Evolutionary conservation across 257 asterid genomes (phyloP).

Genomic region (Apocynum venetum): DNA sequence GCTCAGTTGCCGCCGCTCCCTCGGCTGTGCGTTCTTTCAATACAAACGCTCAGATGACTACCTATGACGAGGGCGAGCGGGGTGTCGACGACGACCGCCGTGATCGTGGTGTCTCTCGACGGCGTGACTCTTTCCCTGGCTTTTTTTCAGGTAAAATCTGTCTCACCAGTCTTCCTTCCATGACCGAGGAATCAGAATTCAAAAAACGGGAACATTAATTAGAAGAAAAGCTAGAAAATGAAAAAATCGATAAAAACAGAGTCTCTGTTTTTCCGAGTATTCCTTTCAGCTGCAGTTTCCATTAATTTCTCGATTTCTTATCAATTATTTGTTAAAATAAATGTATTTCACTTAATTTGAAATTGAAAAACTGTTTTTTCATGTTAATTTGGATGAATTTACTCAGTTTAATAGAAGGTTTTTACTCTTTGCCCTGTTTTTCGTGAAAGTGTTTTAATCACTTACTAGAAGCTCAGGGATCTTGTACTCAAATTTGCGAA

Average conservation of each 20-base stretch:
- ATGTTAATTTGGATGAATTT: not conserved
- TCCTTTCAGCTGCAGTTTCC: no score
- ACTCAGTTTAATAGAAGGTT: not conserved
- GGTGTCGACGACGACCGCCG: slow-evolving; percentile 24
- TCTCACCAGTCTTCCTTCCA: not conserved
- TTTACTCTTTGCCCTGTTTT: not conserved
- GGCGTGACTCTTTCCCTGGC: slow-evolving; percentile 26
- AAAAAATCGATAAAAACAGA: no score
- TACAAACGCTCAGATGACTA: slow-evolving; percentile 32
- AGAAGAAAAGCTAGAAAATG: not conserved
- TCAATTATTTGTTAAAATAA: no score
- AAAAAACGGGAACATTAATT: not conserved
- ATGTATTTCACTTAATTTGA: no score
- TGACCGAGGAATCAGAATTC: not conserved
- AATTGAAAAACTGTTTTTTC: not conserved
- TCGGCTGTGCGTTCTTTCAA: slow-evolving; percentile 28
- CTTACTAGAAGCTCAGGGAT: no score
- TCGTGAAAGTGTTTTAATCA: no score
- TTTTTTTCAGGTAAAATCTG: slow-evolving; percentile 26
- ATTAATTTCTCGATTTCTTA: no score
- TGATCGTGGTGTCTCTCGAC: slow-evolving; percentile 28
- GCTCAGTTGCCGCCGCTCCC: slow-evolving; percentile 22
- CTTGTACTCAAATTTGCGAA: no score
- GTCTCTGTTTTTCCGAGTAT: not conserved
- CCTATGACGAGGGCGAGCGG: slow-evolving; percentile 22